Percentiles rank a stretch among this genome's conserved stretches.
Conservation (phyloP, 768 basidiomycete genomes). For the Daedaleopsis nitida region DNA sequence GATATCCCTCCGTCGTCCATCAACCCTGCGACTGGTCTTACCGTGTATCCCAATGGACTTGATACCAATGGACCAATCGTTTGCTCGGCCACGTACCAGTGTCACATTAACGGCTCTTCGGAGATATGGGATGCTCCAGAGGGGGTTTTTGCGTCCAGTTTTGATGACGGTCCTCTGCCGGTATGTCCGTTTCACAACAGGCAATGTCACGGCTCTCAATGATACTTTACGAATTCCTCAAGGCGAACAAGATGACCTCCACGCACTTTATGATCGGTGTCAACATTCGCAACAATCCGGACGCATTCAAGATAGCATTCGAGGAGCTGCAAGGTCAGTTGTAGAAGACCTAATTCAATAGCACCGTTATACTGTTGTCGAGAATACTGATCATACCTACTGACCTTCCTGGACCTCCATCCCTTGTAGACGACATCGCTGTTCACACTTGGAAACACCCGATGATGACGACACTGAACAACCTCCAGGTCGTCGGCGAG, state of each 20-base stretch:
- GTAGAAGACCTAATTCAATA: too few relatives aligned
- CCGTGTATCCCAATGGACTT: conserved; percentile 39
- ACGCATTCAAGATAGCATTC: conserved; percentile 57
- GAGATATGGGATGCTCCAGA: conserved; percentile 77
- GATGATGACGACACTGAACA: conserved; percentile 51
- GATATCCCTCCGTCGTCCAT: conserved; percentile 54
- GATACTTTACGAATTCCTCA: conserved; percentile 67
- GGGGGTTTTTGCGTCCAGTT: conserved; percentile 64
- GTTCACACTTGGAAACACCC: conserved; percentile 50
- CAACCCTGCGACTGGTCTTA: conserved; percentile 25
- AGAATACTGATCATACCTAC: too few relatives aligned
- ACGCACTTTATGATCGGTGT: conserved; percentile 92
- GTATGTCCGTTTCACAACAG: conserved; percentile 42
- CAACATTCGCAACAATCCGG: conserved; percentile 64
- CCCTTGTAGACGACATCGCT: conserved; percentile 38
- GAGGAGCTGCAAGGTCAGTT: conserved; percentile 24
- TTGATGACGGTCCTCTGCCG: conserved; percentile 79
- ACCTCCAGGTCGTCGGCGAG: conserved; percentile 46
- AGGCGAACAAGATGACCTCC: conserved; percentile 60
- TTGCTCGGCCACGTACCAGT: conserved; percentile 80
- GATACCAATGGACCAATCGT: conserved; percentile 51
- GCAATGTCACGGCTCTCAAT: conserved; percentile 38
- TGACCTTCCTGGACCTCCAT: too few relatives aligned
- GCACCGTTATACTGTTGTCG: not conserved
- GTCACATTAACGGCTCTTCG: conserved; percentile 39